These are phyloP conservation scores for Cucurbita moschata DNA, from an alignment of 306 rosid genomes.

Conservation along the genomic window DNA sequence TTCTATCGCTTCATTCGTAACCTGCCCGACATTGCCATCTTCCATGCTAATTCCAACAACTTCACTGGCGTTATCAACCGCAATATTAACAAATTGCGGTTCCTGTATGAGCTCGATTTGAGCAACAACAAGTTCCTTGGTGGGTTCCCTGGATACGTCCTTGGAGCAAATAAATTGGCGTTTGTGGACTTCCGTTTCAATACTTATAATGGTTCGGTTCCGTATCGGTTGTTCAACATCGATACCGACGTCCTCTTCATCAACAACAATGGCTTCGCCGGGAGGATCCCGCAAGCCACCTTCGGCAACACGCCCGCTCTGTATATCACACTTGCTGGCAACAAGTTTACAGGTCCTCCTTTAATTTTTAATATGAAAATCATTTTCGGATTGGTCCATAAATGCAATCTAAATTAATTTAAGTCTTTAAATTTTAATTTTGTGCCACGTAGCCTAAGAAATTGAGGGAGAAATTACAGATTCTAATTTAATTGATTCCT, in stretches of 20 bases:
- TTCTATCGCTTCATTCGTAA: slow-evolving; percentile 26
- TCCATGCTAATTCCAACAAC: slow-evolving; percentile 26
- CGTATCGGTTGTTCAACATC: slow-evolving; percentile 11
- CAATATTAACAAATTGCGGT: slow-evolving; percentile 12
- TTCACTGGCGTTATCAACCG: slow-evolving; percentile 15
- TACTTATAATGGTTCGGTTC: slow-evolving; percentile 13
- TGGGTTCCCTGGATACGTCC: slow-evolving; percentile 13
- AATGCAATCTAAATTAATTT: no score
- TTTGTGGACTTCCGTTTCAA: slow-evolving; percentile 26
- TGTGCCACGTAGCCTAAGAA: no score
- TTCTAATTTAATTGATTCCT: no score
- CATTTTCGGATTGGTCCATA: no score
- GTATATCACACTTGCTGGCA: slow-evolving; percentile 21
- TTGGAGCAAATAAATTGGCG: slow-evolving; percentile 17
- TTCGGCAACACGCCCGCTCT: slow-evolving; percentile 29
- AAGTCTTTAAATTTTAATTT: no score
- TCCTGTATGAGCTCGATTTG: slow-evolving; percentile 23
- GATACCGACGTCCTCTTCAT: slow-evolving; percentile 25
- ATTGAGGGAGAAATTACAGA: background rate
- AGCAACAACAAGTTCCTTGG: slow-evolving; percentile 29
- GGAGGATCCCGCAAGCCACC: slow-evolving; percentile 9
- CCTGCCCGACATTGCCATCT: slow-evolving; percentile 24
- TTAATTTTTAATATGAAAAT: no score
- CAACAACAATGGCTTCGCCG: slow-evolving; percentile 23
- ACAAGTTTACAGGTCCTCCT: slow-evolving; percentile 14